Evolutionary conservation across 305 asterid species (phyloP).

Genomic region (Fraxinus floribunda): DNA sequence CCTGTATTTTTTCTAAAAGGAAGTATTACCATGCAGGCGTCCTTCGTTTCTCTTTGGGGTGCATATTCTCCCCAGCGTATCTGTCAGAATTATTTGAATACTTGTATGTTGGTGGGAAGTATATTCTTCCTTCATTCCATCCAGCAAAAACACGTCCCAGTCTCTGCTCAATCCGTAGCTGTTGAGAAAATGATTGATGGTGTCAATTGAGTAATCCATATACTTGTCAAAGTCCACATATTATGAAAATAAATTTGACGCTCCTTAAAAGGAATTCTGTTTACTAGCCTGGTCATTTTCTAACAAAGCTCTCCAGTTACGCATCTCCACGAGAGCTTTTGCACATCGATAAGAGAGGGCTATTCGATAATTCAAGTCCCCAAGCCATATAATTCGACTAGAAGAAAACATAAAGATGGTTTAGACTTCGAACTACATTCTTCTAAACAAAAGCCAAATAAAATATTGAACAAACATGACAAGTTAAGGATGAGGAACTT

Average conservation of each 20-base stretch:
- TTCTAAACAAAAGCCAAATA: background rate
- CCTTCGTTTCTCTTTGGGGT: slow-evolving; percentile 83
- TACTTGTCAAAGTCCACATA: background rate
- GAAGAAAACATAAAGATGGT: slow-evolving; percentile 10
- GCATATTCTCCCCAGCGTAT: slow-evolving; percentile 82
- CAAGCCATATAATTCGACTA: slow-evolving; percentile 98
- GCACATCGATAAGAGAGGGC: slow-evolving; percentile 88
- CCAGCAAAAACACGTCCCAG: slow-evolving; percentile 75
- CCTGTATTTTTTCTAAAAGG: background rate
- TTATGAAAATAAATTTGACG: background rate
- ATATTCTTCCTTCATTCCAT: slow-evolving; percentile 90
- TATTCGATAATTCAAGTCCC: slow-evolving; percentile 91
- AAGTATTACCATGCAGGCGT: slow-evolving; percentile 86
- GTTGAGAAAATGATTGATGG: slow-evolving; percentile 28
- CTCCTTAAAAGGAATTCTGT: background rate
- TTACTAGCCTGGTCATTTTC: slow-evolving; percentile 90
- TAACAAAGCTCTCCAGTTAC: slow-evolving; percentile 87
- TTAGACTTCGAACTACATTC: slow-evolving; percentile 7
- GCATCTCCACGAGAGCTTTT: slow-evolving; percentile 98
- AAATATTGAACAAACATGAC: slow-evolving; percentile 6
- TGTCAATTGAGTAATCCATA: background rate
- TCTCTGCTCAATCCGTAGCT: slow-evolving; percentile 89
- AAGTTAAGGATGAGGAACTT: slow-evolving; percentile 22
- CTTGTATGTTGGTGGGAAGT: slow-evolving; percentile 95
- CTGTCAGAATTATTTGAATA: slow-evolving; percentile 86